Evolutionary conservation across 306 rosid species (phyloP), one percentile per base, ranked within the genome.

Genomic region (Delonix regia): DNA sequence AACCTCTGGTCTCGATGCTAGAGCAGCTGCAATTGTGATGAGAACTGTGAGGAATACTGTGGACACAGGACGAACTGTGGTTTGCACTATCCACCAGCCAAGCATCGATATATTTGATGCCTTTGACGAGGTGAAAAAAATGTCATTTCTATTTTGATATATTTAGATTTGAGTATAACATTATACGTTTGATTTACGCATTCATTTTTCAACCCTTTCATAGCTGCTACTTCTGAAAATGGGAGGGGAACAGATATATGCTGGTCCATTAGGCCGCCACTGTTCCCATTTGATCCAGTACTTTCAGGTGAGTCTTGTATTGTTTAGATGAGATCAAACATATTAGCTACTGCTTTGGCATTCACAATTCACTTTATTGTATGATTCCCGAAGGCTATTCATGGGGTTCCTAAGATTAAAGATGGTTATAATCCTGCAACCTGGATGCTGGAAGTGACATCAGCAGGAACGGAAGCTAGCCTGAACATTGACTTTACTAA

Each of bases 1-100:
- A 53, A 94, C 98, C 76, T 89, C 98, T 5, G 97, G 97, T 45
- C 98, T 94, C 53, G 98, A 92, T 89, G 98, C 98, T 55, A 84
- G 98, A 78, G 97, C 97, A 68, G 98, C 98, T 33, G 97, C 98
- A 11, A 92, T 94, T 36, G 97, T 94, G 15, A 94, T 94, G 98
- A 92, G 98, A 83, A 89, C 98, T 0, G 97, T 94, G 55, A 92
- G 98, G 85, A 94, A 90, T 88, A 92, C 97, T 0, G 97, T 92
- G 27, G 89, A 94, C 86, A 94, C 98, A 0, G 97, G 98, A 22
- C 85, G 98, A 44, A 94, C 97, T 0, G 97, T 94, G 38, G 98
- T 94, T 59, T 94, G 97, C 83, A 92, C 98, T 1, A 94, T 92
- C 83, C 98, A 94, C 88, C 98, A 94, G 82, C 98, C 98, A 52